Percentiles rank a stretch among this genome's conserved stretches.
Conservation (phyloP, 495 filamentous ascomycete species). For the Hypoxylon trugodes region DNA sequence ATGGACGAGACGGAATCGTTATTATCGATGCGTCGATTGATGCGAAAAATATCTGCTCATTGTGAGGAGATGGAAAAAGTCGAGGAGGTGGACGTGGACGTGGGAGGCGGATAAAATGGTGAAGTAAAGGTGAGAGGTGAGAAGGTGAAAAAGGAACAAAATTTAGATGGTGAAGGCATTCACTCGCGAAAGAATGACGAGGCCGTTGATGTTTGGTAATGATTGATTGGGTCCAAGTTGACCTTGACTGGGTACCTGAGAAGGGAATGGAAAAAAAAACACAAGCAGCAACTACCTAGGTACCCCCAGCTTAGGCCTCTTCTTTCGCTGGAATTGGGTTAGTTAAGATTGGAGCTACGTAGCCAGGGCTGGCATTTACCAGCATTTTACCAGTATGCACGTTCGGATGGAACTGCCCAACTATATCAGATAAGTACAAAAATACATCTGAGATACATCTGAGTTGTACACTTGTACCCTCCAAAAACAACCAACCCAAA, state of each 20-base stretch:
- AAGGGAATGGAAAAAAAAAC: slow-evolving; percentile 25
- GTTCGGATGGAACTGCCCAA: no score
- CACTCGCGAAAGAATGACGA: slow-evolving; percentile 44
- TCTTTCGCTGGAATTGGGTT: slow-evolving; percentile 25
- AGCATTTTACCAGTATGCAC: background rate
- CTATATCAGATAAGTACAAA: background rate
- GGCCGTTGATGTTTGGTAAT: slow-evolving; percentile 43
- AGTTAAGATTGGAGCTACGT: slow-evolving; percentile 30
- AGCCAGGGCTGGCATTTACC: slow-evolving; percentile 11
- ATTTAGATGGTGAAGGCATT: slow-evolving; percentile 31
- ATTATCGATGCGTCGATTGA: slow-evolving; percentile 40
- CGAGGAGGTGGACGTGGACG: slow-evolving; percentile 1
- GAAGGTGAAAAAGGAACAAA: slow-evolving; percentile 33
- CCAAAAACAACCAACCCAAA: no score
- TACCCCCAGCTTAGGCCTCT: slow-evolving; percentile 19
- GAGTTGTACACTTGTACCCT: no score
- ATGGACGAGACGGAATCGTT: slow-evolving; percentile 18
- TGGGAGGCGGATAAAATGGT: slow-evolving; percentile 22
- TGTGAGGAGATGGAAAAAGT: slow-evolving; percentile 34
- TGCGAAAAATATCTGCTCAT: slow-evolving; percentile 32
- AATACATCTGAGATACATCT: no score
- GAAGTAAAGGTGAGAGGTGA: slow-evolving; percentile 22
- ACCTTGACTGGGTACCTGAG: slow-evolving; percentile 28
- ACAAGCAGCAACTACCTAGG: slow-evolving; percentile 32
- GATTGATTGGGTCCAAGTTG: slow-evolving; percentile 41